Evolutionary conservation across 2,329 filamentous ascomycete species (phyloP), one percentile per base, ranked within the genome.

Genomic region (Dactylellina haptotyla): DNA sequence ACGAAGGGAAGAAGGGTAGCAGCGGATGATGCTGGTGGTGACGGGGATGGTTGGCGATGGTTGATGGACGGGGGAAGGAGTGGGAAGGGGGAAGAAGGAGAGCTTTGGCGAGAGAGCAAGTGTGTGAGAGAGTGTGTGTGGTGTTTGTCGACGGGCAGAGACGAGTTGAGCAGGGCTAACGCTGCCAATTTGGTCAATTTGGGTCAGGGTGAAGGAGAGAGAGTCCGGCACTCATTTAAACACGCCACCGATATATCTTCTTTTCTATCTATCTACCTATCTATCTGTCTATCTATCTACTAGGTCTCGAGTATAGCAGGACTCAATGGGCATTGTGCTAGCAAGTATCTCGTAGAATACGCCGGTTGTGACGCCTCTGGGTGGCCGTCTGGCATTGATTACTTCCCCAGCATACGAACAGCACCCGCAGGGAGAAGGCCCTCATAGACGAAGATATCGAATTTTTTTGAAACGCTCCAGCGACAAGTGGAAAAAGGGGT

Each of bases 131-230:
- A 12, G 50, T 20, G 25, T 14, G 48, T 3, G 32, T 9, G 30
- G 51, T 51, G 54, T 57, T 57, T 57, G 63, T 59, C 56, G 63
- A 67, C 63, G 63, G 53, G 45, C 45, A 34, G 32, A 39, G 43
- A 59, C 37, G 61, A 48, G 30, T 18, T 26, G 34, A 41, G 26
- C n/a, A 51, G 56, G 64, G 26, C n/a, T n/a, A n/a, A n/a, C n/a
- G n/a, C n/a, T n/a, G 45, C 28, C 41, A 25, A 25, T 12, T 23
- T 37, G 57, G 59, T 59, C 57, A 72, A 72, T 72, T 72, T 72
- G 46, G 64, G 67, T 72, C 67, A 72, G 67, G 67, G 66, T 59
- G 67, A 72, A 61, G 30, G 23, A 66, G 37, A 65, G 34, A 34
- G 46, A 59, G 32, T 41, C 28, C 23, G 43, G 8, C 53, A 26